Evolutionary conservation across 768 basidiomycete genomes (phyloP), one percentile per base, ranked within the genome.

Genomic region (Suillus alpinus): DNA sequence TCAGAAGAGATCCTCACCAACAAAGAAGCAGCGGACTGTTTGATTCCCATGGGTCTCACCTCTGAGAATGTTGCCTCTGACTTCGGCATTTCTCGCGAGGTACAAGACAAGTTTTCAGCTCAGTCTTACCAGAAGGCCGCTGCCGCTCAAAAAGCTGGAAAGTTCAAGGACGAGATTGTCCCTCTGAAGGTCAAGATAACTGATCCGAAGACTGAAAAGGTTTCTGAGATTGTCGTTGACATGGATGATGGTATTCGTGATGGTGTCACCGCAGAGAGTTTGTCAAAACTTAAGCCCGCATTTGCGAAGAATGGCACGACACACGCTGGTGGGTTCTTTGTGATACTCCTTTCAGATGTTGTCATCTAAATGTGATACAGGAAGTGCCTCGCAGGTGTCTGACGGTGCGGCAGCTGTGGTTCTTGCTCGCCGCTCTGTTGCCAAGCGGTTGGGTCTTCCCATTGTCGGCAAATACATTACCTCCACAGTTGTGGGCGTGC

Each of bases 351-450:
- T 40, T 29, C 1, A 23, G 20, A 16, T n/a, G 51, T 14, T 13
- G 13, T 0, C 29, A 1, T 43, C 32, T 52, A 37, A 41, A 43
- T 18, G 16, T n/a, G 6, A 3, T 6, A 29, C 65, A 77, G 86
- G 92, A 29, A 96, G 92, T 73, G 89, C 93, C 0, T 91, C 87
- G 2, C 95, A 97, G 71, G 84, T 96, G 52, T 94, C 94, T 6
- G 95, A 97, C 65, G 95, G 94, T 53, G 94, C 94, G 3, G 92
- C 94, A 16, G 94, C 94, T 0, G 92, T 96, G 53, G 78, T 96
- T 56, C 86, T 95, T 59, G 80, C 91, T 31, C 84, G 92, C 51
- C 86, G 95, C 41, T 89, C 87, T 32, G 81, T 86, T 56, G 94
- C 95, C 6, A 86, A 87, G 72, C 86, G 85, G 63, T 87, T 95